A percentile compares a stretch with the other conserved stretches of the same genome.
phyloP scores from a whole-genome alignment of 2,329 filamentous ascomycete genomes.

The Colletotrichum sp. region DNA sequence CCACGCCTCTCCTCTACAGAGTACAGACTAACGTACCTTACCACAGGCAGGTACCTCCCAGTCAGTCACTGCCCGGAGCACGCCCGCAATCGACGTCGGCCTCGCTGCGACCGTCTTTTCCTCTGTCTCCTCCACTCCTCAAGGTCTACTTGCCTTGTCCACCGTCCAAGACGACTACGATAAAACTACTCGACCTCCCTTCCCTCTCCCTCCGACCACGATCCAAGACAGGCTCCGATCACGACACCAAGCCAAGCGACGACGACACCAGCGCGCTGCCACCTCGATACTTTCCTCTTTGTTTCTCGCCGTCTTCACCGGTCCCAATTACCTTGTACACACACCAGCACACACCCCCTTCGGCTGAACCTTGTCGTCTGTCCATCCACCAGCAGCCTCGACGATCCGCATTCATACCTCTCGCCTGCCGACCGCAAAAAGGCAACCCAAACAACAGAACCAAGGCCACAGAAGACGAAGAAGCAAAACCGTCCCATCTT shows the following conservation, averaged over 20 bases:
- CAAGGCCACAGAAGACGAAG: not conserved
- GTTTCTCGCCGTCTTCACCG: not conserved
- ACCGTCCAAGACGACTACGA: not conserved
- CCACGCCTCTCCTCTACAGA: not conserved
- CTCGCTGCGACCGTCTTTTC: not conserved
- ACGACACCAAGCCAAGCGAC: not conserved
- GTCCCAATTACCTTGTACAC: not conserved
- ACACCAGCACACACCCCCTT: not conserved
- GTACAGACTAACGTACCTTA: not conserved
- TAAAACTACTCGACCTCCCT: not conserved
- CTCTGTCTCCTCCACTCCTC: not conserved
- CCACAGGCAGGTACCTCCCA: not conserved
- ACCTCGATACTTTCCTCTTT: not conserved
- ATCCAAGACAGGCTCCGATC: not conserved
- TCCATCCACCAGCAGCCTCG: not conserved
- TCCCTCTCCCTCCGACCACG: not conserved
- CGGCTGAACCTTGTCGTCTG: constrained; percentile 1
- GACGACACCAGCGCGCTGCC: not conserved
- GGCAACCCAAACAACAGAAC: not conserved
- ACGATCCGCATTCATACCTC: not conserved
- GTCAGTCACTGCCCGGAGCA: not conserved
- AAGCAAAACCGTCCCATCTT: not conserved
- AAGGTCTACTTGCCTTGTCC: not conserved
- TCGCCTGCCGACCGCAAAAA: not conserved
- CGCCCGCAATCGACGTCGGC: not conserved